Percentiles rank a stretch among this genome's conserved stretches.
phyloP scores from a whole-genome alignment of 2,329 filamentous ascomycete genomes.

The Dothiorella sarmentorum region DNA sequence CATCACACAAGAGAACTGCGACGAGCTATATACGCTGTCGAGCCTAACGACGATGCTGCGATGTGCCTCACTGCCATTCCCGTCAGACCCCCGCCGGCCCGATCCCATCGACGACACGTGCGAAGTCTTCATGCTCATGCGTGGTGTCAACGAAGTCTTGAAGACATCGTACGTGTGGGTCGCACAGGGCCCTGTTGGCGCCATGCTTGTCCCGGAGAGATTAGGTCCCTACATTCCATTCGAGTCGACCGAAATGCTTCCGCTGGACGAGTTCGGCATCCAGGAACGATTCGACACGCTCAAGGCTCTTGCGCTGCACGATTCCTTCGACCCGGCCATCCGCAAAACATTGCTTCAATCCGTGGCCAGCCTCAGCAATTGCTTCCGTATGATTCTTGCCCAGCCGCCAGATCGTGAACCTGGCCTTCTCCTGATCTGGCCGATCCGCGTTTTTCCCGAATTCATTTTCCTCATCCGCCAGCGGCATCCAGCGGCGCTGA shows the following conservation, averaged over 20 bases:
- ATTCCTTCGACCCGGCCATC: constrained; percentile 8
- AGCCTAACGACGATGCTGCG: constrained; percentile 13
- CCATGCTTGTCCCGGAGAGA: constrained; percentile 13
- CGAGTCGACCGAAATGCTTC: not conserved
- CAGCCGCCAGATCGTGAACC: constrained; percentile 30
- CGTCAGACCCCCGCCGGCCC: constrained; percentile 14
- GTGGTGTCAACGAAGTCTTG: constrained; percentile 32
- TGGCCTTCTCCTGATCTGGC: constrained; percentile 38
- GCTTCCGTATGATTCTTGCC: constrained; percentile 9
- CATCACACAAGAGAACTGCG: constrained; percentile 30
- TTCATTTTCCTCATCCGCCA: constrained; percentile 33
- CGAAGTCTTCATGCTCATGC: constrained; percentile 35
- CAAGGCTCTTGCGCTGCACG: not conserved
- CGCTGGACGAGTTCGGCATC: constrained; percentile 9
- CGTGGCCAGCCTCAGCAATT: constrained; percentile 6
- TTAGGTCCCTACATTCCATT: constrained; percentile 2
- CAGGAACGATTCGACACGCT: constrained; percentile 13
- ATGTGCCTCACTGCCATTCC: constrained; percentile 11
- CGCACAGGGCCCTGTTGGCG: not conserved
- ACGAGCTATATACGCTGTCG: constrained; percentile 26
- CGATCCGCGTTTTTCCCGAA: constrained; percentile 31
- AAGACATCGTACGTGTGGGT: constrained; percentile 12
- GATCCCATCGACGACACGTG: constrained; percentile 31
- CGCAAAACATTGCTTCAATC: constrained; percentile 1
- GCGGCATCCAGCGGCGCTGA: constrained; percentile 33